These are phyloP conservation scores for Boletus rubescentipes DNA, from an alignment of 768 basidiomycete species.

Conservation along the genomic window DNA sequence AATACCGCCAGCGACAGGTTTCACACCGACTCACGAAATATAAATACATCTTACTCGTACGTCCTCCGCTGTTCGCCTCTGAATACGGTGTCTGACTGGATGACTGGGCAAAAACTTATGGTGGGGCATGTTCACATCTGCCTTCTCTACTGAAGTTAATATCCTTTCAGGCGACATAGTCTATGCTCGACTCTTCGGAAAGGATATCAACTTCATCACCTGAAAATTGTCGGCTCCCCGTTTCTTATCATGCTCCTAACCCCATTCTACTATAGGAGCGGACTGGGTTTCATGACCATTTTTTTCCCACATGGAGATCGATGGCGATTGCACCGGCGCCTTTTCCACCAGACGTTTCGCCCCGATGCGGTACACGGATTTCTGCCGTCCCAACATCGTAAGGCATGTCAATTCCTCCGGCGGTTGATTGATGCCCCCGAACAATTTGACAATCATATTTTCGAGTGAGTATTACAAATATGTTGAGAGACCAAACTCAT, in stretches of 20 bases:
- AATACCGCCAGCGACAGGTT: too few relatives aligned
- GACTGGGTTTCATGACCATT: not conserved
- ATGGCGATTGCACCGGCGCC: slow-evolving; percentile 15
- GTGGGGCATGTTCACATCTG: not conserved
- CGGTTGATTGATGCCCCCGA: not conserved
- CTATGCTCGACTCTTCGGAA: not conserved
- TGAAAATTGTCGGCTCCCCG: not conserved
- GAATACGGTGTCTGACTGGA: slow-evolving; percentile 5
- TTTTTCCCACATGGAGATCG: not conserved
- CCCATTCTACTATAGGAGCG: not conserved
- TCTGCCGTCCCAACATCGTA: not conserved
- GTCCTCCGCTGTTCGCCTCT: not conserved
- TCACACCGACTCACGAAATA: too few relatives aligned
- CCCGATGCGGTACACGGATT: not conserved
- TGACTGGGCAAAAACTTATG: slow-evolving; percentile 11
- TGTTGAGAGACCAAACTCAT: not conserved
- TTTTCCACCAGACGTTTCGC: slow-evolving; percentile 15
- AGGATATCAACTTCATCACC: not conserved
- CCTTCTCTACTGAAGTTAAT: not conserved
- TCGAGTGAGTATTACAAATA: slow-evolving; percentile 5
- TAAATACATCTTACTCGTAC: not conserved
- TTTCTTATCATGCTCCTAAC: not conserved
- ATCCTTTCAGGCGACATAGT: not conserved
- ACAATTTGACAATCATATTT: not conserved
- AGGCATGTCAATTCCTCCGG: slow-evolving; percentile 1